Percentiles rank a stretch among this genome's conserved stretches.
Evolutionary conservation across 176 grass and related monocot species (phyloP).

Genomic region (Bonia amplexicaulis): DNA sequence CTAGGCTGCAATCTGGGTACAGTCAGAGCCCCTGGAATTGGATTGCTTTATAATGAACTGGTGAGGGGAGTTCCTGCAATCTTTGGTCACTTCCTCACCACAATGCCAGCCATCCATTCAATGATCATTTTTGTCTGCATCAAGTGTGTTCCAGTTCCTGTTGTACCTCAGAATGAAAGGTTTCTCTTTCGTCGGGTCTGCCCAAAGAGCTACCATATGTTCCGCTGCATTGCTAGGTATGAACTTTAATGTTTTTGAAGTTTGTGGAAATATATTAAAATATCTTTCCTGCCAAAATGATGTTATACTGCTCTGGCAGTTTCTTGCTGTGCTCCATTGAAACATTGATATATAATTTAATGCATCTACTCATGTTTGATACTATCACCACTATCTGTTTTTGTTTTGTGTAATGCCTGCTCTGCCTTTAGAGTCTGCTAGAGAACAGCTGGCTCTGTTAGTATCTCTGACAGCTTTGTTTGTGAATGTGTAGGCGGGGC

Average conservation of each 20-base stretch:
- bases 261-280: neutral
- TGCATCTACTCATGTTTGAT: slow-evolving; percentile 19
- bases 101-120: slow-evolving; percentile 90
- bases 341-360: neutral
- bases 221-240: slow-evolving; percentile 95
- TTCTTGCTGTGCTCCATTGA: slow-evolving; percentile 5
- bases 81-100: slow-evolving; percentile 93
- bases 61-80: slow-evolving; percentile 90
- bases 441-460: neutral
- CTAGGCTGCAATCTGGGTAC: slow-evolving; percentile 89
- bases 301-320: slow-evolving; percentile 14
- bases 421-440: slow-evolving; percentile 20
- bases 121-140: slow-evolving; percentile 99
- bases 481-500: slow-evolving; percentile 1
- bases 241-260: neutral
- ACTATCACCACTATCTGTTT: slow-evolving; percentile 2
- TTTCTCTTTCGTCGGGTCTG: slow-evolving; percentile 93
- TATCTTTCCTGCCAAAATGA: neutral
- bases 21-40: slow-evolving; percentile 90
- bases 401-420: slow-evolving; percentile 12
- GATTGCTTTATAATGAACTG: slow-evolving; percentile 94
- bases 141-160: slow-evolving; percentile 93
- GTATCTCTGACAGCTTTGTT: slow-evolving; percentile 9
- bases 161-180: slow-evolving; percentile 91
- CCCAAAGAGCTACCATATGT: slow-evolving; percentile 92